These are phyloP conservation scores for Curvularia sp. DNA, from an alignment of 2,329 filamentous ascomycete species.

Conservation along the genomic window DNA sequence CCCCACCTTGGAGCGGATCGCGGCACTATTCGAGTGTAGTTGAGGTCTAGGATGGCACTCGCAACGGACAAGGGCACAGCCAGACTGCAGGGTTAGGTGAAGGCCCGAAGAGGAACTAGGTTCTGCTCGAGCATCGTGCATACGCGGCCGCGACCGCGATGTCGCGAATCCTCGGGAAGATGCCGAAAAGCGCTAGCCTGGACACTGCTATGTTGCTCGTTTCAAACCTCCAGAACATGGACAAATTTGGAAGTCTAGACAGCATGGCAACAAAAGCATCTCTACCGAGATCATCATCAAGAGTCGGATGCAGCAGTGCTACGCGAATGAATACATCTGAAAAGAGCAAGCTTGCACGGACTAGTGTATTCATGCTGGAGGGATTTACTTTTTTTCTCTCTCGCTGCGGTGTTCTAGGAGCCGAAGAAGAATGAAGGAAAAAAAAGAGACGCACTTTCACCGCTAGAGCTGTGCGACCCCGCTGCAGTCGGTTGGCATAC, in stretches of 20 bases:
- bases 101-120: conserved; percentile 7
- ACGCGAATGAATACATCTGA: conserved; percentile 5
- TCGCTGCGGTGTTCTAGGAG: conserved; percentile 6
- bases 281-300: not conserved
- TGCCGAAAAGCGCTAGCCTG: conserved; percentile 10
- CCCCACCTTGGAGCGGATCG: conserved; percentile 16
- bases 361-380: not conserved
- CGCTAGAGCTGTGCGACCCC: conserved; percentile 44
- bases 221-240: conserved; percentile 4
- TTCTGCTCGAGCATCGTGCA: conserved; percentile 2
- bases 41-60: conserved; percentile 6
- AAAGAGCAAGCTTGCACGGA: conserved; percentile 3
- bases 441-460: conserved; percentile 27
- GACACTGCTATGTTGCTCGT: conserved; percentile 1
- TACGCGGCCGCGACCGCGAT: conserved; percentile 3
- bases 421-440: conserved; percentile 5
- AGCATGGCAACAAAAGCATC: conserved; percentile 11
- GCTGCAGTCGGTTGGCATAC: conserved; percentile 26
- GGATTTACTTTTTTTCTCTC: conserved; percentile 11
- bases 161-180: conserved; percentile 7
- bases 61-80: conserved; percentile 11
- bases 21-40: conserved; percentile 14
- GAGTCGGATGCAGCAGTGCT: conserved; percentile 6
- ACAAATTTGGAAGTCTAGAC: conserved; percentile 6
- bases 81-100: conserved; percentile 3